Base-by-base conservation (phyloP, 345 rosid species). In the Anacardium occidentale region DNA sequence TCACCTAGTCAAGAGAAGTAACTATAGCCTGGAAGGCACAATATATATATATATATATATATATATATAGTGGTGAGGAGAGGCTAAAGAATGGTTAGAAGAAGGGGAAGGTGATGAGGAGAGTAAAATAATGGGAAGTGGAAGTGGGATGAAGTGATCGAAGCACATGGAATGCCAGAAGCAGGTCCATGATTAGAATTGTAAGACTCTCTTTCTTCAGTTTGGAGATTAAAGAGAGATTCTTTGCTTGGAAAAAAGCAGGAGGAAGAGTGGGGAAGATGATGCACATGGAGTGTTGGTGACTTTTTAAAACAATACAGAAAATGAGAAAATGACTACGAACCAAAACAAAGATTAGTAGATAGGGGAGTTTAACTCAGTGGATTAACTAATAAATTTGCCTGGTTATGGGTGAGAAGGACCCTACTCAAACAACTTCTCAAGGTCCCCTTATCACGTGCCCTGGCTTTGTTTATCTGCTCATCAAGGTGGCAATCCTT, bases 231-330 rank as follows among this genome's bases (percentile, higher is more conserved):
- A 81, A 75, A 63, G 82, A 74, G 26, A 62, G 81, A 83, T 77
- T 83, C 82, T 74, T 80, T 77, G 11, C 52, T 68, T 62, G 59
- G 58, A 55, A 63, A 72, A 78, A 66, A 72, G 81, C 77, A 77
- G 58, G 76, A 79, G 75, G 76, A 48, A 67, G 50, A 70, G 77
- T 76, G 62, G 84, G 82, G 79, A 80, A 72, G 86, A 65, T n/a
- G 75, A 71, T 66, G 86, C 93, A 86, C 93, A 83, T 89, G 93
- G 76, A 75, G 74, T 83, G 92, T 75, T 78, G 78, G 78, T 66
- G 55, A 70, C 59, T 62, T 77, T 73, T 48, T 10, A 66, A 42
- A 24, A 37, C 26, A 73, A 63, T 22, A 62, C 20, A 12, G 10
- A 34, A 8, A 54, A 11, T 18, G 59, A 60, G 18, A 34, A 3